phyloP scores from a whole-genome alignment of 352 stramenopile species.

The Globisporangium camurandrum region DNA sequence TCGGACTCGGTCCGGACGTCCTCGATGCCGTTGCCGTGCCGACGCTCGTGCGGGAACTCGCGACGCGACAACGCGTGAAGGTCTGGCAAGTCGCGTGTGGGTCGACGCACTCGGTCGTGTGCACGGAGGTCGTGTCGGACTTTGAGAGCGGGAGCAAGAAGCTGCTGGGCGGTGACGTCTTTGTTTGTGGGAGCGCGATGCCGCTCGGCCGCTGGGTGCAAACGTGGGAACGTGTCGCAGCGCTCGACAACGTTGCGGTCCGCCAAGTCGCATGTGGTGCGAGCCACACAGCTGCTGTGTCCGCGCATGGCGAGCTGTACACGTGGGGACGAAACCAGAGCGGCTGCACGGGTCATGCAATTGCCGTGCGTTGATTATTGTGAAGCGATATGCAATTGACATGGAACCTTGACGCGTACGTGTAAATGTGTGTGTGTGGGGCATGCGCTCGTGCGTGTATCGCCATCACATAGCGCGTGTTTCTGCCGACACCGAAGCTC shows the following conservation, averaged over 20 bases:
- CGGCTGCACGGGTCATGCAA: constrained; percentile 85
- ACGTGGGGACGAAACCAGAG: constrained; percentile 88
- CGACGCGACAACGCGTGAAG: constrained; percentile 52
- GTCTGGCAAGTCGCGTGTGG: constrained; percentile 55
- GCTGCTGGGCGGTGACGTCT: constrained; percentile 77
- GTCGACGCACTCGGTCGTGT: constrained; percentile 72
- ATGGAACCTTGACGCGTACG: too few species aligned
- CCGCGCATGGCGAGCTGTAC: constrained; percentile 85
- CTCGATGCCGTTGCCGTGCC: constrained; percentile 62
- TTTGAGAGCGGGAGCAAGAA: constrained; percentile 44
- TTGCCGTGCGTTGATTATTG: background rate
- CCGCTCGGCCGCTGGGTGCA: constrained; percentile 70
- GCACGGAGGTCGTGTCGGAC: constrained; percentile 62
- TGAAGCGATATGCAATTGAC: background rate
- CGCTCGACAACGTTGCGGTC: constrained; percentile 41
- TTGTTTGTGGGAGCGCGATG: constrained; percentile 77
- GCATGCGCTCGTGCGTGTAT: background rate
- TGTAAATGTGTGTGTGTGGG: too few species aligned
- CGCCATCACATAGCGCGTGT: constrained; percentile 24
- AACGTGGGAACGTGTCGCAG: constrained; percentile 64
- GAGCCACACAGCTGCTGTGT: constrained; percentile 87
- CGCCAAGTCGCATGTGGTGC: constrained; percentile 82
- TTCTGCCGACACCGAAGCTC: constrained; percentile 69
- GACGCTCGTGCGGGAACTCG: constrained; percentile 75
- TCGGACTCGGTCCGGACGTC: constrained; percentile 79